Conservation (phyloP, 176 grass and related monocot species). For the Phoenix dactylifera region DNA sequence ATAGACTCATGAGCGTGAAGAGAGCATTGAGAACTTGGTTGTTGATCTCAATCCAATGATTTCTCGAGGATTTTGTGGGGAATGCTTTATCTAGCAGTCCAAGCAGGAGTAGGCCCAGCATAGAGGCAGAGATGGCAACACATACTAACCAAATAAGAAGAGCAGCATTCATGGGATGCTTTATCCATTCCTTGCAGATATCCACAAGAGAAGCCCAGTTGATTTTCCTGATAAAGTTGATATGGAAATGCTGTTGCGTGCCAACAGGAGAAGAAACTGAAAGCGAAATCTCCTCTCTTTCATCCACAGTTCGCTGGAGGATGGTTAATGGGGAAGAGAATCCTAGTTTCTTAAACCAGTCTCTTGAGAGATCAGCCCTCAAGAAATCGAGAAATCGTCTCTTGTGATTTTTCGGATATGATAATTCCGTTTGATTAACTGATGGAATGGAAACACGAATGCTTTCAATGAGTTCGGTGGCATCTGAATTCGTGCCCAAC, state of each 20-base stretch:
- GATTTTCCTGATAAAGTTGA: conserved; percentile 3
- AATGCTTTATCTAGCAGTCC: conserved; percentile 43
- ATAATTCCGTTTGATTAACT: not conserved
- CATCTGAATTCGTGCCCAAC: too few relatives aligned
- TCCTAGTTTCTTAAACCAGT: conserved; percentile 22
- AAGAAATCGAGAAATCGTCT: not conserved
- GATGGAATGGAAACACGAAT: not conserved
- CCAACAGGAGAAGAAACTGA: conserved; percentile 3
- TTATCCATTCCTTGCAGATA: conserved; percentile 29
- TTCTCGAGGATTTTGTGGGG: conserved; percentile 26
- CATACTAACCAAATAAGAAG: conserved; percentile 60
- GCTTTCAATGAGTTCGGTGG: too few relatives aligned
- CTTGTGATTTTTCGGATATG: not conserved
- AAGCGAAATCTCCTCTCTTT: conserved; percentile 18
- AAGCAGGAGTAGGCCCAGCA: conserved; percentile 47
- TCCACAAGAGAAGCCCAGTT: conserved; percentile 2
- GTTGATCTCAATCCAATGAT: conserved; percentile 60
- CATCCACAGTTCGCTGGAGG: conserved; percentile 11
- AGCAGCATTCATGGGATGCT: conserved; percentile 59
- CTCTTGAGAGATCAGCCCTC: not conserved
- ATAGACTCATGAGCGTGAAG: conserved; percentile 78
- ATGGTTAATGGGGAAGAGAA: conserved; percentile 9
- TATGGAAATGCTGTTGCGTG: not conserved
- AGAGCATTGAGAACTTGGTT: conserved; percentile 79
- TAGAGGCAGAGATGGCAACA: conserved; percentile 41